These are phyloP conservation scores for Sphaerulina musiva DNA, from an alignment of 2,329 filamentous ascomycete species.

Conservation along the genomic window DNA sequence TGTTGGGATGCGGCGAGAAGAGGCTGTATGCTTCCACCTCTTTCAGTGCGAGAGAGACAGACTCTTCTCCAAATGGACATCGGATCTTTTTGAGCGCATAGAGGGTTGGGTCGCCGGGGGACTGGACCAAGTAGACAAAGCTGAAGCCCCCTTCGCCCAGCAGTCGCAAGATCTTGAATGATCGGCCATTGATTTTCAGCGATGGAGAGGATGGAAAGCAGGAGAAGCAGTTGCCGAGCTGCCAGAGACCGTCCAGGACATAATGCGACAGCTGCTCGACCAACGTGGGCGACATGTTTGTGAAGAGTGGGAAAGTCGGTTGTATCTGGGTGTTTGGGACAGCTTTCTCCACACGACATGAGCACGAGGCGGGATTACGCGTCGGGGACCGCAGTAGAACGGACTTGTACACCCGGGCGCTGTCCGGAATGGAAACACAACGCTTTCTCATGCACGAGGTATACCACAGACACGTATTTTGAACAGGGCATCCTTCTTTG, in stretches of 20 bases:
- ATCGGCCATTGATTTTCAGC: constrained; percentile 88
- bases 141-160: constrained; percentile 98
- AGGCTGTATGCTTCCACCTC: constrained; percentile 95
- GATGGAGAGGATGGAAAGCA: constrained; percentile 94
- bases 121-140: constrained; percentile 97
- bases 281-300: constrained; percentile 23
- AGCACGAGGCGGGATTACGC: neutral
- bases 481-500: too few species aligned
- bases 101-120: constrained; percentile 72
- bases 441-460: too few species aligned
- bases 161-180: constrained; percentile 90
- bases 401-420: too few species aligned
- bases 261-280: constrained; percentile 45
- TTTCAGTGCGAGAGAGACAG: constrained; percentile 86
- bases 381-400: neutral
- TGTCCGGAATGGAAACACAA: neutral
- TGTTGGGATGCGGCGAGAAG: constrained; percentile 74
- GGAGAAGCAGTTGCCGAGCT: constrained; percentile 87
- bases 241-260: constrained; percentile 81
- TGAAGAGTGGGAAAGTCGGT: neutral
- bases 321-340: neutral
- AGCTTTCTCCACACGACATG: neutral
- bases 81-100: constrained; percentile 98
- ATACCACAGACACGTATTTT: too few species aligned
- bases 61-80: constrained; percentile 95